Conservation (phyloP, 768 basidiomycete genomes). For the Phlegmacium glaucopus region DNA sequence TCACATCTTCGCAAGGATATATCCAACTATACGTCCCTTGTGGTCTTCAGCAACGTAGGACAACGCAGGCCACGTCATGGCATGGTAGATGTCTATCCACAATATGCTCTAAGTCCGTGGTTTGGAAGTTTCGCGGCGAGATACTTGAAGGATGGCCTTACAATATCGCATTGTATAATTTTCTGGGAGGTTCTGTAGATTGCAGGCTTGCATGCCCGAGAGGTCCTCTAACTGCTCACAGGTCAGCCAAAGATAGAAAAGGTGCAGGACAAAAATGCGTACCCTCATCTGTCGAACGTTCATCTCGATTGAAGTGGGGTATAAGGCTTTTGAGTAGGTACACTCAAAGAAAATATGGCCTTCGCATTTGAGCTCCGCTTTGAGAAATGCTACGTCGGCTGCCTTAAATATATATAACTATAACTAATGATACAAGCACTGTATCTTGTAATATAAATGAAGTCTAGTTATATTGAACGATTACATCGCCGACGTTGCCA, state of each 20-base stretch:
- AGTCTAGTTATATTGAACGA: constrained; percentile 26
- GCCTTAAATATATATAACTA: too few species aligned
- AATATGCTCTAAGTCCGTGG: not conserved
- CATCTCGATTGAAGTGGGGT: constrained; percentile 27
- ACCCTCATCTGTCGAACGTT: constrained; percentile 44
- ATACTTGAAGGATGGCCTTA: constrained; percentile 19
- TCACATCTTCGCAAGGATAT: constrained; percentile 95
- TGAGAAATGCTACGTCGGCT: too few species aligned
- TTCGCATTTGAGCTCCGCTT: too few species aligned
- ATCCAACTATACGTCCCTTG: constrained; percentile 89
- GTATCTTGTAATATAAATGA: too few species aligned
- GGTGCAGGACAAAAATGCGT: constrained; percentile 14
- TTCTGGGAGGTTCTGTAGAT: constrained; percentile 92
- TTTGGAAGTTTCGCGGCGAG: not conserved
- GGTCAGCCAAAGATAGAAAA: not conserved
- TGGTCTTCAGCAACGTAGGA: constrained; percentile 94
- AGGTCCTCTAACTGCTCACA: constrained; percentile 75
- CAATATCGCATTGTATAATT: constrained; percentile 88
- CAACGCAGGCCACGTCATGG: constrained; percentile 92
- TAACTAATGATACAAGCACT: too few species aligned
- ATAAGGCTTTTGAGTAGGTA: too few species aligned
- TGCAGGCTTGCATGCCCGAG: constrained; percentile 93
- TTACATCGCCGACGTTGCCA: constrained; percentile 42
- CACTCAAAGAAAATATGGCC: too few species aligned
- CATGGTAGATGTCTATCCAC: constrained; percentile 75